Base-by-base conservation (phyloP, 768 basidiomycete genomes). In the Mycena rebaudengoi region DNA sequence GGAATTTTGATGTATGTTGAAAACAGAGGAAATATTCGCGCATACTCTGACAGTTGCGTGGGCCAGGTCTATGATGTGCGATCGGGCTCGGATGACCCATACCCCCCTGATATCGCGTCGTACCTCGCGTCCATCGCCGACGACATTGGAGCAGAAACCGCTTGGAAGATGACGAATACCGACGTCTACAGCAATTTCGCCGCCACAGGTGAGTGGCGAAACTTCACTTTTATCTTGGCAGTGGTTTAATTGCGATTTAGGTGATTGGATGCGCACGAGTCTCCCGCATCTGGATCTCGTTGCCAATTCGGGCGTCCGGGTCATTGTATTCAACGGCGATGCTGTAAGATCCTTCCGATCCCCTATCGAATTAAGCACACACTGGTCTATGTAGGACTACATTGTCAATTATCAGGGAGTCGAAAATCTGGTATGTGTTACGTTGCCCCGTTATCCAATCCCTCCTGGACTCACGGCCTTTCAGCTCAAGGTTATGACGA, bases 331-430 rank as follows among this genome's bases (percentile, higher is more conserved):
- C 65, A 84, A 82, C 55, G 87, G 87, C 30, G 86, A 88, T 67
- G 87, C 85, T 13, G 58, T 60, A 28, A 83, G 86, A 69, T 84
- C 78, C 66, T 83, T 85, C 60, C 69, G 12, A 5, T 81, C 59
- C 87, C 86, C 70, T 86, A 74, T 66, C 67, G 78, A 32, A 85
- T 85, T 10, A 79, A 85, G 16, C 85, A 87, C 72, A 80, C 82
- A 6, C 37, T 11, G 26, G 37, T 20, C 40, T 32, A 8, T 41
- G 32, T 26, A 44, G 30, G 53, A 35, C 3, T 41, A 4, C 41
- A 2, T 23, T 16, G 45, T 32, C 2, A 50, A 49, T 50, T 18
- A 26, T 58, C 85, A 85, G 79, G 64, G 64, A n/a, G 30, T 62
- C 28, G 64, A 65, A 33, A 48, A 43, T 25, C 60, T 62, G 64